phyloP scores from a whole-genome alignment of 495 filamentous ascomycete species.

The Penicillium coprophilum region DNA sequence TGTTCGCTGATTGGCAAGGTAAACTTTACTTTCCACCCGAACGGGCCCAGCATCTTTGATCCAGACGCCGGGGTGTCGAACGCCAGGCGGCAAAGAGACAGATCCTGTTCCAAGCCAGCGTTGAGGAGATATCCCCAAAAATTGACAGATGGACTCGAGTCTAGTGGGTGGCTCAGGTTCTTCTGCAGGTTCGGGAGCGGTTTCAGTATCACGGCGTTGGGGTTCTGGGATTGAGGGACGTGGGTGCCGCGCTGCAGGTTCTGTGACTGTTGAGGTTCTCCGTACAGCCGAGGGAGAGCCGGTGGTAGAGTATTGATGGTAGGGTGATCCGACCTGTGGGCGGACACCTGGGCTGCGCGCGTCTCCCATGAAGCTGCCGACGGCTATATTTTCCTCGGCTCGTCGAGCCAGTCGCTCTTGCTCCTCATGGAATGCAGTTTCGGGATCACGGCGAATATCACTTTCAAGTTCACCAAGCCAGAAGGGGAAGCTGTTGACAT shows the following conservation, averaged over 20 bases:
- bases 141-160: conserved; percentile 62
- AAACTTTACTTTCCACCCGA: conserved; percentile 93
- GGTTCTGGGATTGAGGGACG: conserved; percentile 26
- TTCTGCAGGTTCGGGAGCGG: conserved; percentile 16
- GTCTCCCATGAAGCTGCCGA: conserved; percentile 76
- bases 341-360: conserved; percentile 46
- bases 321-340: conserved; percentile 57
- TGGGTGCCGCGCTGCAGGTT: conserved; percentile 17
- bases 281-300: conserved; percentile 25
- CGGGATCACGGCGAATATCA: conserved; percentile 90
- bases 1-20: conserved; percentile 96
- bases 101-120: conserved; percentile 51
- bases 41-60: conserved; percentile 92
- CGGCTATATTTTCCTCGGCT: conserved; percentile 82
- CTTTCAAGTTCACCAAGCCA: conserved; percentile 88
- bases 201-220: conserved; percentile 19
- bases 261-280: conserved; percentile 27
- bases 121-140: conserved; percentile 72
- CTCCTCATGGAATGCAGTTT: conserved; percentile 86
- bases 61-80: conserved; percentile 76
- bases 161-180: conserved; percentile 36
- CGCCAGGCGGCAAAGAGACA: conserved; percentile 70
- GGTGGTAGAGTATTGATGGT: conserved; percentile 31
- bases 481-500: conserved; percentile 94
- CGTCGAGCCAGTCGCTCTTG: conserved; percentile 76